These are phyloP conservation scores for Cochliopodium minus DNA, from an alignment of 208 protist genomes.

Conservation along the genomic window DNA sequence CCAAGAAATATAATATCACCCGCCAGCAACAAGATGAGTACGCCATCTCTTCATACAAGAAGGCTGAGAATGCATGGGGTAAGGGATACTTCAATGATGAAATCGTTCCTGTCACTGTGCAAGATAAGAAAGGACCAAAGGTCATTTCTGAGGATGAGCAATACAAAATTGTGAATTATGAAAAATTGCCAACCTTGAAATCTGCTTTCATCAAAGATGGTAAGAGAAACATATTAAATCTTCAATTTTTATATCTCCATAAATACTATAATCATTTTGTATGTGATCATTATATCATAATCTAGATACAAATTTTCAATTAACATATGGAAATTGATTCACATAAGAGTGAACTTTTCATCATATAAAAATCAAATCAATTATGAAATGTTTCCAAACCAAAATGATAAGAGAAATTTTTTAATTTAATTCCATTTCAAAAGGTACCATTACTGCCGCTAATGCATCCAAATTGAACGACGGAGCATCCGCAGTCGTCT, in stretches of 20 bases:
- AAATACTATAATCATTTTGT: too few relatives aligned
- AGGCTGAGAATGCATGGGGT: constrained; percentile 37
- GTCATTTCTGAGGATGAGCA: constrained; percentile 56
- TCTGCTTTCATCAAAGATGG: constrained; percentile 57
- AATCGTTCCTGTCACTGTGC: constrained; percentile 57
- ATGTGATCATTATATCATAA: too few relatives aligned
- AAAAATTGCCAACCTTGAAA: constrained; percentile 58
- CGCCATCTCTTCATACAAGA: constrained; percentile 61
- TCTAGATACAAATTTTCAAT: too few relatives aligned
- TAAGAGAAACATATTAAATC: too few relatives aligned
- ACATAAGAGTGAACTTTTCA: too few relatives aligned
- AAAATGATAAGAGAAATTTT: too few relatives aligned
- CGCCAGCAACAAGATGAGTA: constrained; percentile 69
- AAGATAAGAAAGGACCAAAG: constrained; percentile 22
- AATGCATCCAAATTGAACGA: constrained; percentile 68
- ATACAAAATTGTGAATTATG: constrained; percentile 48
- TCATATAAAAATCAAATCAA: too few relatives aligned
- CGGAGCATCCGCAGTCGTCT: constrained; percentile 55
- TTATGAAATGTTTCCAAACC: too few relatives aligned
- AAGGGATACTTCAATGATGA: constrained; percentile 61
- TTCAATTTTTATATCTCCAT: too few relatives aligned
- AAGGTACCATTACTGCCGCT: constrained; percentile 71
- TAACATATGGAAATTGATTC: too few relatives aligned
- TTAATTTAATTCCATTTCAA: constrained; percentile 2
- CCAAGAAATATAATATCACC: constrained; percentile 56